A percentile compares a stretch with the other conserved stretches of the same genome.
phyloP scores from a whole-genome alignment of 2,329 filamentous ascomycete genomes.

The Dactylellina drechsleri region DNA sequence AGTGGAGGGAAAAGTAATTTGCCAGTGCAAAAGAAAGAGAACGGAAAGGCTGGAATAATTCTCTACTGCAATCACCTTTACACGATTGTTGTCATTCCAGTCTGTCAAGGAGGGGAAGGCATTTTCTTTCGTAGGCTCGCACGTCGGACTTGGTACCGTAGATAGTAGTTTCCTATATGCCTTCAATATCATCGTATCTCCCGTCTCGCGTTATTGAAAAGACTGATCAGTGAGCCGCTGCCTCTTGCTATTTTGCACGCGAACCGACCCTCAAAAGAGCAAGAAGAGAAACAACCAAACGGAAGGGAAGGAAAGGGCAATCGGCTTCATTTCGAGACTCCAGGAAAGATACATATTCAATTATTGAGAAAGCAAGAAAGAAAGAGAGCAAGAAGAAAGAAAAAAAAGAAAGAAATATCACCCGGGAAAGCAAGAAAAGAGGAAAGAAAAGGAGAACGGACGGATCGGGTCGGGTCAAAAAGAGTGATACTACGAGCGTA shows the following conservation, averaged over 20 bases:
- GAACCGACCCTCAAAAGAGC: constrained; percentile 31
- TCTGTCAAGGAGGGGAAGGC: constrained; percentile 31
- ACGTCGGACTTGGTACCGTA: constrained; percentile 49
- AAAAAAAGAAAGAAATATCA: too few relatives aligned
- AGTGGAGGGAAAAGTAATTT: constrained; percentile 11
- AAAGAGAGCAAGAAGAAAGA: too few relatives aligned
- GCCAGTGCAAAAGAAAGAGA: constrained; percentile 15
- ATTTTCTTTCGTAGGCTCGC: constrained; percentile 48
- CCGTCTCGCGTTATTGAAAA: constrained; percentile 52
- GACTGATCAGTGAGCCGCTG: constrained; percentile 54
- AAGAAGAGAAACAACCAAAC: background rate
- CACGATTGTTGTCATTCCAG: constrained; percentile 19
- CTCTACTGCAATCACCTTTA: background rate
- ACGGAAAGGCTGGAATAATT: constrained; percentile 1
- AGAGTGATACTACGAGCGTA: background rate
- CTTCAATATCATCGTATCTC: constrained; percentile 55
- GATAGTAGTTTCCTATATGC: constrained; percentile 54
- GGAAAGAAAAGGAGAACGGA: background rate
- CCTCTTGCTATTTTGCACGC: constrained; percentile 31
- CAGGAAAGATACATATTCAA: background rate
- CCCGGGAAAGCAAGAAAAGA: background rate
- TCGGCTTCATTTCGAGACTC: background rate
- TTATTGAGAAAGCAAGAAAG: too few relatives aligned
- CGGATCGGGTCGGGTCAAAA: background rate
- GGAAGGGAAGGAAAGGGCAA: background rate